These are phyloP conservation scores for Luffa aegyptiaca DNA, from an alignment of 306 rosid species.

Conservation along the genomic window DNA sequence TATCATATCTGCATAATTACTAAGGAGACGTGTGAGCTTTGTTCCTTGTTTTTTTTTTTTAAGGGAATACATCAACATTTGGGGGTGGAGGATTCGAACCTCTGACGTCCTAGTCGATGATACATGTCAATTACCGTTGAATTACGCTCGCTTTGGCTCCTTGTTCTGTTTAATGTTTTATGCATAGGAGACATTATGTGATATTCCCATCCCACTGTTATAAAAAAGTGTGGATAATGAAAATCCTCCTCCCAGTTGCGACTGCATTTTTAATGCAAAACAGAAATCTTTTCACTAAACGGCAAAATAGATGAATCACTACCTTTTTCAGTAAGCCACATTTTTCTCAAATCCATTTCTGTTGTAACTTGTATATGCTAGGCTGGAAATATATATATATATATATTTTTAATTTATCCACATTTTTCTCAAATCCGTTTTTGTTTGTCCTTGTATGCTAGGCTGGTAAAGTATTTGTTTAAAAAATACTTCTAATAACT, in stretches of 20 bases:
- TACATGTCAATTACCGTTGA: no score
- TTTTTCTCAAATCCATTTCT: background rate
- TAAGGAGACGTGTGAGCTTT: no score
- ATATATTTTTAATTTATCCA: background rate
- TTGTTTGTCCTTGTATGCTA: background rate
- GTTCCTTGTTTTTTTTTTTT: background rate
- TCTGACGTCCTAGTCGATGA: no score
- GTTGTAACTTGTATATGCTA: background rate
- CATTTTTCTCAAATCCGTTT: background rate
- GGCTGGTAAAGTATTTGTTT: background rate
- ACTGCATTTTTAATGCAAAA: background rate
- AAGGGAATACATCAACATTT: no score
- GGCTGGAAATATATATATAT: background rate
- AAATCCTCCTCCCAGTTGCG: background rate
- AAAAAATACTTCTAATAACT: no score
- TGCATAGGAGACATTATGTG: background rate
- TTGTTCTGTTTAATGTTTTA: background rate
- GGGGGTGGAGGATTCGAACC: no score
- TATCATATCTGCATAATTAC: no score
- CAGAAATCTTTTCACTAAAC: background rate
- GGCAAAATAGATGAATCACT: background rate
- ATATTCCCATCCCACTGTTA: background rate
- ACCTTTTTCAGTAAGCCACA: background rate
- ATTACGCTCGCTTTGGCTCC: no score
- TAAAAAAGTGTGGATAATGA: background rate